These are phyloP conservation scores for Raffaelea albimanens DNA, from an alignment of 2,329 filamentous ascomycete genomes.

Conservation along the genomic window DNA sequence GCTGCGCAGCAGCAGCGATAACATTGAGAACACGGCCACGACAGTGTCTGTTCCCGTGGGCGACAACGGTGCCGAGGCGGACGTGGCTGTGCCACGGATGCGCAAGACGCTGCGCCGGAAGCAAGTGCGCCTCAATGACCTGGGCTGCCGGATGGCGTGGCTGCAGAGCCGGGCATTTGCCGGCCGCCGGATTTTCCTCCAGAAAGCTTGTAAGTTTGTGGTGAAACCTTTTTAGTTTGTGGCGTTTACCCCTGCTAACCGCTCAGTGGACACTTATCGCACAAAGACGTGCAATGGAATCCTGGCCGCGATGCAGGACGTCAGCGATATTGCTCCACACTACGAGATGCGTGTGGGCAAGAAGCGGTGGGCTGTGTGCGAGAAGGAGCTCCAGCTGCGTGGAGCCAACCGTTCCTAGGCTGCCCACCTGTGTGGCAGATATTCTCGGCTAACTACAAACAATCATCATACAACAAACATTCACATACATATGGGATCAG, in stretches of 20 bases:
- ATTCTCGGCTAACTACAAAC: too few species aligned
- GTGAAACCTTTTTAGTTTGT: neutral
- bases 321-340: conserved; percentile 65
- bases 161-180: conserved; percentile 88
- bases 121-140: conserved; percentile 84
- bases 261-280: conserved; percentile 83
- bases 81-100: conserved; percentile 67
- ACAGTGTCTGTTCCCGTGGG: conserved; percentile 53
- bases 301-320: conserved; percentile 67
- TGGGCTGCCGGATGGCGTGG: conserved; percentile 95
- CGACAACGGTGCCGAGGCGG: conserved; percentile 39
- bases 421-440: neutral
- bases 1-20: conserved; percentile 10
- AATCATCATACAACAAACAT: too few species aligned
- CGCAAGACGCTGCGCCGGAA: conserved; percentile 61
- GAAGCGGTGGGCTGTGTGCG: conserved; percentile 45
- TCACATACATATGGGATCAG: too few species aligned
- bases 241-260: neutral
- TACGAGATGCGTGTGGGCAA: conserved; percentile 87
- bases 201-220: conserved; percentile 70
- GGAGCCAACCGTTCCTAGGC: too few species aligned
- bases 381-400: conserved; percentile 13
- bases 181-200: conserved; percentile 75
- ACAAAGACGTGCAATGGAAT: conserved; percentile 83
- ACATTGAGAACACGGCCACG: conserved; percentile 18